phyloP scores from a whole-genome alignment of 78 protist species.

The Dictyostelium citrinum region DNA sequence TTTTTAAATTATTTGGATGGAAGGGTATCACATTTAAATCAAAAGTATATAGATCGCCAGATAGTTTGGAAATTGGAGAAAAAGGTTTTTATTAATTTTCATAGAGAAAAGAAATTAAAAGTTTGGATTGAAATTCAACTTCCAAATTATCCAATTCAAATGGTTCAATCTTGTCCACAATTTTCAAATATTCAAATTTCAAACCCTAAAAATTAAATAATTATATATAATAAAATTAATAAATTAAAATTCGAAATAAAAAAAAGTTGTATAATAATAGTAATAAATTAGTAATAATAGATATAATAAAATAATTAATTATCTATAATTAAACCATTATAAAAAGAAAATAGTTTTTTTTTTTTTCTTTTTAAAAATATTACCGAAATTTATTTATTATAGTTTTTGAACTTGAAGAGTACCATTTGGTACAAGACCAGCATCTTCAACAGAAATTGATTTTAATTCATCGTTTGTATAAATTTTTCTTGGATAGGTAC shows the following conservation, averaged over 20 bases:
- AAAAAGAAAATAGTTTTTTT: too few relatives aligned
- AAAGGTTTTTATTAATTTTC: not conserved
- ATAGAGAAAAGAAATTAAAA: not conserved
- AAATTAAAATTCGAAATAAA: not conserved
- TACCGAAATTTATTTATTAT: not conserved
- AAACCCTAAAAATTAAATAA: not conserved
- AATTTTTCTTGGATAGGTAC: conserved; percentile 72
- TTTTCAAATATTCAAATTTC: conserved; percentile 5
- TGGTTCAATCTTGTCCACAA: not conserved
- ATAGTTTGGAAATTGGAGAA: not conserved
- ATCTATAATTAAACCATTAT: too few relatives aligned
- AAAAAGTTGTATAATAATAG: not conserved
- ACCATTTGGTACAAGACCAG: conserved; percentile 76
- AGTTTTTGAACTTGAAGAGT: not conserved
- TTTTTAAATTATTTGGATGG: not conserved
- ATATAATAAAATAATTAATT: too few relatives aligned
- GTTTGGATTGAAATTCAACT: not conserved
- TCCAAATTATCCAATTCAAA: not conserved
- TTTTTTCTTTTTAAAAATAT: too few relatives aligned
- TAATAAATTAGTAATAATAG: too few relatives aligned
- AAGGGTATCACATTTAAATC: not conserved
- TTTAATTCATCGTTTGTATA: conserved; percentile 36
- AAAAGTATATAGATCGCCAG: not conserved
- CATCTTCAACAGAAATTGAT: conserved; percentile 14
- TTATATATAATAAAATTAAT: not conserved